Percentiles rank a stretch among this genome's conserved stretches.
phyloP scores from a whole-genome alignment of 192 early-diverging fungal genomes.

The Irineochytrium annulatum region DNA sequence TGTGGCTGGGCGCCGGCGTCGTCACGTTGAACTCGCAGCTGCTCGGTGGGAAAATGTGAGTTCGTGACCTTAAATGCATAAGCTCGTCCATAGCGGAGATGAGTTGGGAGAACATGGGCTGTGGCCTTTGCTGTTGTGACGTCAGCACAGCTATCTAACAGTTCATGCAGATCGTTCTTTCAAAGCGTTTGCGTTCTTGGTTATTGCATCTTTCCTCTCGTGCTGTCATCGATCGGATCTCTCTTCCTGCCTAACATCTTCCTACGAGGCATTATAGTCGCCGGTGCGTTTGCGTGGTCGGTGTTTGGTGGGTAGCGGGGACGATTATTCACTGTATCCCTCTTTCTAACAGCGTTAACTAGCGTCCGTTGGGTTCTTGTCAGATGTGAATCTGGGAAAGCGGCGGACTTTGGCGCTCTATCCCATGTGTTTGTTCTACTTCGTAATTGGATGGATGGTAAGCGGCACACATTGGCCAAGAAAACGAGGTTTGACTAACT shows the following conservation, averaged over 20 bases:
- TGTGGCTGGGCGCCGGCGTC: constrained; percentile 90
- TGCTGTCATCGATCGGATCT: constrained; percentile 69
- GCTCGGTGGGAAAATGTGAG: constrained; percentile 85
- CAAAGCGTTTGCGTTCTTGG: constrained; percentile 95
- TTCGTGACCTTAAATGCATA: constrained; percentile 11
- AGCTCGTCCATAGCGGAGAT: constrained; percentile 1
- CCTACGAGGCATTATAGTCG: constrained; percentile 69
- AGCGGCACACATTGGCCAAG: neutral
- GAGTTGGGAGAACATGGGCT: too few species aligned
- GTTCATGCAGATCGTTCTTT: constrained; percentile 77
- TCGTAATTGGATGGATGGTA: constrained; percentile 92
- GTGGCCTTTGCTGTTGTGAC: neutral
- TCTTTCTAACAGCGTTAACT: neutral
- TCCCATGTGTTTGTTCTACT: constrained; percentile 93
- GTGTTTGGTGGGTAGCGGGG: constrained; percentile 59
- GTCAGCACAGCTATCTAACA: neutral
- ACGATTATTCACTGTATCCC: constrained; percentile 6
- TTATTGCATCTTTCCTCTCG: constrained; percentile 94
- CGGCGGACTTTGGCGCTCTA: constrained; percentile 84
- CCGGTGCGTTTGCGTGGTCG: constrained; percentile 80
- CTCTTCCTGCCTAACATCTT: constrained; percentile 60
- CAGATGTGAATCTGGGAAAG: constrained; percentile 80
- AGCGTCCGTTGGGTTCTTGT: constrained; percentile 91
- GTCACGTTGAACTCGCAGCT: constrained; percentile 96
- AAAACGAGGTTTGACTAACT: too few species aligned